phyloP scores from a whole-genome alignment of 495 filamentous ascomycete genomes.

The Amphirosellinia nigrospora region DNA sequence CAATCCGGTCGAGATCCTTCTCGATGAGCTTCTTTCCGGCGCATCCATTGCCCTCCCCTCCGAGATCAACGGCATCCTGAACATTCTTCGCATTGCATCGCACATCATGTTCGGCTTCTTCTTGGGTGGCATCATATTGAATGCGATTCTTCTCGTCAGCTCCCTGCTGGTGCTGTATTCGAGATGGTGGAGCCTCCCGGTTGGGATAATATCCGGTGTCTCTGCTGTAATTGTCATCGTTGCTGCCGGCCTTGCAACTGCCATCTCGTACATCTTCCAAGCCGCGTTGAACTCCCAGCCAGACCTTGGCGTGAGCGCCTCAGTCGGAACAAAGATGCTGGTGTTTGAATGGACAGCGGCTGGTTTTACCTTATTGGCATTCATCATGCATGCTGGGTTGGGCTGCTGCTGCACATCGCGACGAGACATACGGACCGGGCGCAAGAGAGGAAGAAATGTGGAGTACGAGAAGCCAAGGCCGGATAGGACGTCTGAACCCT shows the following conservation, averaged over 20 bases:
- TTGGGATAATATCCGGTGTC: constrained; percentile 67
- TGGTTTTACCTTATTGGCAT: constrained; percentile 68
- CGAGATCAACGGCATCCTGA: constrained; percentile 71
- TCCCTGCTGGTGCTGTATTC: constrained; percentile 50
- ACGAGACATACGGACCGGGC: constrained; percentile 63
- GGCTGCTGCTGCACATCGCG: constrained; percentile 74
- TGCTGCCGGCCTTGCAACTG: constrained; percentile 75
- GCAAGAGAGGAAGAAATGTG: constrained; percentile 42
- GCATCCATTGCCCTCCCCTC: constrained; percentile 83
- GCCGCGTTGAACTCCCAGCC: constrained; percentile 68
- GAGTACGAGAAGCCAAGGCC: constrained; percentile 7
- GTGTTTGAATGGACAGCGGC: constrained; percentile 88
- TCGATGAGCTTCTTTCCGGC: constrained; percentile 77
- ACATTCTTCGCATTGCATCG: constrained; percentile 76
- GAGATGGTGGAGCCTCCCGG: constrained; percentile 53
- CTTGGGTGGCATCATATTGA: constrained; percentile 69
- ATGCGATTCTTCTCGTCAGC: constrained; percentile 61
- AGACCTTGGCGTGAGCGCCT: constrained; percentile 75
- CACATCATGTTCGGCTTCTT: constrained; percentile 93
- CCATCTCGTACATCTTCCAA: constrained; percentile 79
- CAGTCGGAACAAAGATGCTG: constrained; percentile 77
- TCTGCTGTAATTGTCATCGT: constrained; percentile 70
- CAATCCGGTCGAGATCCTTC: constrained; percentile 81
- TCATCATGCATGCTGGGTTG: constrained; percentile 71
- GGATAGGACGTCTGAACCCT: background rate